Evolutionary conservation across 176 grass and related monocot genomes (phyloP).

Genomic region (Triticum turgidum): DNA sequence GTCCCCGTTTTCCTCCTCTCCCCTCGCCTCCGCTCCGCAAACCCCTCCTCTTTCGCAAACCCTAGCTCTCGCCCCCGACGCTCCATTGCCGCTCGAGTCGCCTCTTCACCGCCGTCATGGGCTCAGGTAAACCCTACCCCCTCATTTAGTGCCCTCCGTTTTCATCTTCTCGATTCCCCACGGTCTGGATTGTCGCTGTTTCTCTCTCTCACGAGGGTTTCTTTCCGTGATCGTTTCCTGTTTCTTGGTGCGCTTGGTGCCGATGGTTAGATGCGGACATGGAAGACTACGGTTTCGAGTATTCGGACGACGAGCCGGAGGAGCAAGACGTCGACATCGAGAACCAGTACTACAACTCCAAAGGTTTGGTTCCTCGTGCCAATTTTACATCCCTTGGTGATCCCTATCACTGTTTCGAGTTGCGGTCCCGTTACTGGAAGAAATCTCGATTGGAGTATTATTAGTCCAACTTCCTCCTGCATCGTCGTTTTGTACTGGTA

Average conservation of each 20-base stretch:
- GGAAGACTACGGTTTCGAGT: constrained; percentile 99
- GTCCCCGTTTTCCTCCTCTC: background rate
- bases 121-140: constrained; percentile 42
- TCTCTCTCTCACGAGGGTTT: background rate
- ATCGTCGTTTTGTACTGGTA: background rate
- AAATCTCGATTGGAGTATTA: background rate
- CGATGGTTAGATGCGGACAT: constrained; percentile 79
- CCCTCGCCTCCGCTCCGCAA: background rate
- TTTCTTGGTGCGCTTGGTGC: background rate
- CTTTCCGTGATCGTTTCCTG: constrained; percentile 18
- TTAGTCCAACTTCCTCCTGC: background rate
- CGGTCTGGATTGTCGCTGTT: background rate
- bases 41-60: constrained; percentile 34
- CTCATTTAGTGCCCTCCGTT: background rate
- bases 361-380: constrained; percentile 51
- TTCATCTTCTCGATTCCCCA: constrained; percentile 21
- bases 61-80: constrained; percentile 24
- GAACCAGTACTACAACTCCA: constrained; percentile 99
- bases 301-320: constrained; percentile 93
- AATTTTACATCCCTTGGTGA: background rate
- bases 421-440: background rate
- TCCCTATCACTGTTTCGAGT: background rate
- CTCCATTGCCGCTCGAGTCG: background rate
- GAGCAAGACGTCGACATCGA: constrained; percentile 99
- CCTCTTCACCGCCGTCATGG: constrained; percentile 39